Base-by-base conservation (phyloP, 1,284 basidiomycete species). In the Cutaneotrichosporon spelunceum region DNA sequence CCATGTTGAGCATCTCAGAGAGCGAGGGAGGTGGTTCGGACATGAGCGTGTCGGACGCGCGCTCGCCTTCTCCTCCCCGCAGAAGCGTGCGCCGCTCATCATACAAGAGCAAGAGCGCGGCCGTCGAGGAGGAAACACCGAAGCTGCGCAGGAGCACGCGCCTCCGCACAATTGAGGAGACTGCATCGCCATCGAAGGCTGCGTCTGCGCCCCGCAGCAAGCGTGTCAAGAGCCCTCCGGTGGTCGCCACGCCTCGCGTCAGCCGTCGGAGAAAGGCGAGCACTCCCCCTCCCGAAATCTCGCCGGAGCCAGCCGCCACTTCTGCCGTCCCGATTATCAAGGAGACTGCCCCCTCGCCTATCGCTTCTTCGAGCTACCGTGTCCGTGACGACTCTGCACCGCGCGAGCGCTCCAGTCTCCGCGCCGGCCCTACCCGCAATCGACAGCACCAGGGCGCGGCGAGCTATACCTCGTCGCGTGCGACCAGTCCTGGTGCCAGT, bases 321-420 rank as follows among this genome's bases (percentile, higher is more conserved):
- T 44, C 61, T 1, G 14, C 63, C 6, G 64, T 76, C 4, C 76
- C 76, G 2, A 68, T 69, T 30, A 71, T 78, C 57, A 74, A 68
- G 10, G 71, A 69, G 45, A 76, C 73, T 9, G 75, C 73, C 11
- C 73, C 76, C 6, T 78, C 76, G 21, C 76, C 76, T 4, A 62
- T 64, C 29, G 60, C 57, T 1, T n/a, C 53, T 6, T 33, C 62
- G 4, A 26, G 44, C 50, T 73, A 75, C 60, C 66, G 71, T 58
- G 71, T 72, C 23, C 65, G 72, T 50, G 70, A 69, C 53, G 69
- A 68, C 30, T 60, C 66, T 3, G 59, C 61, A 14, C 66, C 73
- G 10, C 66, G 72, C n/a, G 68, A 60, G n/a, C 63, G 67, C 14
- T 76, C 74, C 6, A 72, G 72, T 24, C 65, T 78, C 14, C 69